Evolutionary conservation across 495 filamentous ascomycete genomes (phyloP).

Genomic region (Penicillium longicatenatum): DNA sequence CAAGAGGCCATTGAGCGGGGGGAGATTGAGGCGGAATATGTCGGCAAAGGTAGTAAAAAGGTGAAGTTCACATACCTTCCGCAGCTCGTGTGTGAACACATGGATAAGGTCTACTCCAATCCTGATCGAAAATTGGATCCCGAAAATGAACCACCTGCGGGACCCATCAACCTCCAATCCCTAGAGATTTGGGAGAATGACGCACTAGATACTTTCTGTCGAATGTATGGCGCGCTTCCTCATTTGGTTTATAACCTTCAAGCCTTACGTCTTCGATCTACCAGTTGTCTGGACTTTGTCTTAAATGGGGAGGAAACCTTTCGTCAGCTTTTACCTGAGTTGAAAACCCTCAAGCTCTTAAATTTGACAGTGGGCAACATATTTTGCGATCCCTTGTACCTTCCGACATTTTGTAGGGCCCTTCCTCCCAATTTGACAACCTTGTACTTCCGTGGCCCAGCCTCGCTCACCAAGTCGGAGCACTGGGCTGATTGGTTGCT

Average conservation of each 20-base stretch:
- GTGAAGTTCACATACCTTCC: slow-evolving; percentile 18
- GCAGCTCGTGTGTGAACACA: slow-evolving; percentile 10
- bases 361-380: slow-evolving; percentile 28
- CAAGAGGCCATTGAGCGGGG: slow-evolving; percentile 16
- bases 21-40: slow-evolving; percentile 13
- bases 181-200: slow-evolving; percentile 33
- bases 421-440: slow-evolving; percentile 23
- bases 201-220: slow-evolving; percentile 23
- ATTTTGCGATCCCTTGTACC: slow-evolving; percentile 16
- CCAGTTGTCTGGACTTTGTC: slow-evolving; percentile 18
- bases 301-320: slow-evolving; percentile 13
- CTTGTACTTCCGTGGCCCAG: slow-evolving; percentile 27
- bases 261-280: slow-evolving; percentile 24
- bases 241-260: slow-evolving; percentile 23
- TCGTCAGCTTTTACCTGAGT: slow-evolving; percentile 11
- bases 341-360: slow-evolving; percentile 21
- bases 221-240: slow-evolving; percentile 25
- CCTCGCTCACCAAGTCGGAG: slow-evolving; percentile 16
- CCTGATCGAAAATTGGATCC: slow-evolving; percentile 6
- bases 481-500: slow-evolving; percentile 25
- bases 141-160: slow-evolving; percentile 12
- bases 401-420: slow-evolving; percentile 18
- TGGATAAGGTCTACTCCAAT: slow-evolving; percentile 13
- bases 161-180: slow-evolving; percentile 12
- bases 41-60: slow-evolving; percentile 8